Conservation (phyloP, 2,329 filamentous ascomycete species). For the Grosmannia serpens region DNA sequence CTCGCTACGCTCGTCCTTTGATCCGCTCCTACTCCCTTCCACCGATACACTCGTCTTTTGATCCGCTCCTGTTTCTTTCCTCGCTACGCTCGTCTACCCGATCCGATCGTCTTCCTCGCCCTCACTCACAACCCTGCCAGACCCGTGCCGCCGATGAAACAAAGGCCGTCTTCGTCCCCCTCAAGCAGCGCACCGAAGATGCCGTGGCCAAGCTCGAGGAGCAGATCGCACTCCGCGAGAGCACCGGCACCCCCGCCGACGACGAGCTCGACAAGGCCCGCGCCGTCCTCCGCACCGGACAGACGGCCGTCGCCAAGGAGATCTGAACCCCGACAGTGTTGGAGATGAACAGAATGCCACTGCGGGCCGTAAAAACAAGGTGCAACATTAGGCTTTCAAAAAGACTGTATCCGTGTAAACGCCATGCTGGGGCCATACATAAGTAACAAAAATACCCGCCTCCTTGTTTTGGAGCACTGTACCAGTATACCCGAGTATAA, state of each 20-base stretch:
- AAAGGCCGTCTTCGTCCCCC: slow-evolving; percentile 62
- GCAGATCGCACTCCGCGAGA: slow-evolving; percentile 55
- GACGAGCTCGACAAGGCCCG: slow-evolving; percentile 45
- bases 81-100: not conserved
- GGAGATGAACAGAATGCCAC: not conserved
- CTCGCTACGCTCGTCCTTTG: no score
- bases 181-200: slow-evolving; percentile 59
- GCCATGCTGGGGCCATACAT: not conserved
- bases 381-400: no score
- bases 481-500: not conserved
- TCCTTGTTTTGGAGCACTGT: not conserved
- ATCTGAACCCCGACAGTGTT: not conserved
- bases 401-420: not conserved
- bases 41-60: not conserved
- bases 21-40: no score
- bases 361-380: not conserved
- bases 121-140: slow-evolving; percentile 29
- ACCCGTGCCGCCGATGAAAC: slow-evolving; percentile 78
- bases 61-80: not conserved
- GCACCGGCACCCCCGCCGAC: slow-evolving; percentile 25
- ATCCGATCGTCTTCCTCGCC: not conserved
- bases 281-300: slow-evolving; percentile 38
- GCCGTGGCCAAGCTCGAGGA: slow-evolving; percentile 65
- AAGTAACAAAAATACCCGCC: not conserved
- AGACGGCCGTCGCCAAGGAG: slow-evolving; percentile 23